Evolutionary conservation across 805 yeast species (phyloP).

Genomic region (Yarrowia yakushimensis): DNA sequence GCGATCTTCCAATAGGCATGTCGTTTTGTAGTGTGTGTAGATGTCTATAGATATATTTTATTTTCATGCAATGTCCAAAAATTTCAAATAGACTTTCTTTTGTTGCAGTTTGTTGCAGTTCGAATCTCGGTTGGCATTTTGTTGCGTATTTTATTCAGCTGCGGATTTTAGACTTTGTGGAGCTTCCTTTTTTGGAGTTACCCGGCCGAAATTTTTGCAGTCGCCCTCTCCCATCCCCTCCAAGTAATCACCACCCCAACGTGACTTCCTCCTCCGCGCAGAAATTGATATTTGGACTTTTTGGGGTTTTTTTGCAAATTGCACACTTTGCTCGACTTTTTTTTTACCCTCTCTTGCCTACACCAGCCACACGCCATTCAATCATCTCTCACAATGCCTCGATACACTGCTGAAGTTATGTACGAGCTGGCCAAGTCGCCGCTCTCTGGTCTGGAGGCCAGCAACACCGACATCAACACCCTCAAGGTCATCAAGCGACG

Average conservation of each 20-base stretch:
- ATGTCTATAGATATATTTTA: not conserved
- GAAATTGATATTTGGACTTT: not conserved
- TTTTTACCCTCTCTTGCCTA: slow-evolving; percentile 9
- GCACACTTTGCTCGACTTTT: not conserved
- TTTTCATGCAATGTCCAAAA: slow-evolving; percentile 1
- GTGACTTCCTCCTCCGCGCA: slow-evolving; percentile 12
- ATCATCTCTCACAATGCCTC: slow-evolving; percentile 32
- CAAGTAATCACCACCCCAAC: not conserved
- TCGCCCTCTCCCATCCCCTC: not conserved
- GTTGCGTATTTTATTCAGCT: too few relatives aligned
- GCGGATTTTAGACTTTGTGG: too few relatives aligned
- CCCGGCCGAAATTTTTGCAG: slow-evolving; percentile 11
- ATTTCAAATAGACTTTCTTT: not conserved
- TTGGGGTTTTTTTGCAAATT: slow-evolving; percentile 21
- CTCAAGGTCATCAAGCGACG: slow-evolving; percentile 25
- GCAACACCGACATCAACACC: slow-evolving; percentile 14
- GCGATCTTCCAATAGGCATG: slow-evolving; percentile 69
- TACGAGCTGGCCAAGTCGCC: slow-evolving; percentile 35
- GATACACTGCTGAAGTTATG: slow-evolving; percentile 33
- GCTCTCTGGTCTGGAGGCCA: slow-evolving; percentile 31
- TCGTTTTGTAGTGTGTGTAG: not conserved
- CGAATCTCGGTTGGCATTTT: not conserved
- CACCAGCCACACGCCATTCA: not conserved
- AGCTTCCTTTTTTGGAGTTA: not conserved
- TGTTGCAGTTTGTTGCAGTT: too few relatives aligned